These are phyloP conservation scores for Mycena pura DNA, from an alignment of 768 basidiomycete species.

Conservation along the genomic window DNA sequence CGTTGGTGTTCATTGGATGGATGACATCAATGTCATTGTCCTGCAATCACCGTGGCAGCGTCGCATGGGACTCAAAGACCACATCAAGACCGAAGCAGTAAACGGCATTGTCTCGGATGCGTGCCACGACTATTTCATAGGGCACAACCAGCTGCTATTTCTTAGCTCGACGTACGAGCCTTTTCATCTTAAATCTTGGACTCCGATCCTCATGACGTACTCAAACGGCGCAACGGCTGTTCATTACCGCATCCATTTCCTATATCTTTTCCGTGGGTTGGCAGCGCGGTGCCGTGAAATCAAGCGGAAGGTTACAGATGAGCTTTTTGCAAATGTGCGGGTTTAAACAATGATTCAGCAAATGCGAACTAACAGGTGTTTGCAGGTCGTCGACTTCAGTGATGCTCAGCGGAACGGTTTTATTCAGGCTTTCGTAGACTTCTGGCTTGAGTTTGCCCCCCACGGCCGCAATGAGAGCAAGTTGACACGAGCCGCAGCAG, in stretches of 20 bases:
- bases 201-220: conserved; percentile 41
- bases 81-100: conserved; percentile 27
- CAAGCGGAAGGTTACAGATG: conserved; percentile 19
- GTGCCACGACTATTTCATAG: conserved; percentile 43
- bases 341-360: neutral
- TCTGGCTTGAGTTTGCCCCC: conserved; percentile 25
- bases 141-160: conserved; percentile 37
- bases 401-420: conserved; percentile 42
- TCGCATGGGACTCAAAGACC: conserved; percentile 24
- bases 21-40: conserved; percentile 24
- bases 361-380: neutral
- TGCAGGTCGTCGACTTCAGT: conserved; percentile 44
- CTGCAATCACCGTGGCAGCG: conserved; percentile 31
- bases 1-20: conserved; percentile 18
- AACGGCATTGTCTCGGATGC: conserved; percentile 46
- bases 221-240: conserved; percentile 40
- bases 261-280: conserved; percentile 37
- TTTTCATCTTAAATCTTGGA: conserved; percentile 36
- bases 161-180: conserved; percentile 38
- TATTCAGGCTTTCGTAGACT: conserved; percentile 35
- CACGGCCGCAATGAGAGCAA: conserved; percentile 6
- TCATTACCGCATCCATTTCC: conserved; percentile 41
- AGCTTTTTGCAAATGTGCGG: conserved; percentile 13
- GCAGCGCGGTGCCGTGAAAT: conserved; percentile 26
- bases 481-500: conserved; percentile 15